These are phyloP conservation scores for Beverwykella pulmonaria DNA, from an alignment of 495 filamentous ascomycete genomes.

Conservation along the genomic window DNA sequence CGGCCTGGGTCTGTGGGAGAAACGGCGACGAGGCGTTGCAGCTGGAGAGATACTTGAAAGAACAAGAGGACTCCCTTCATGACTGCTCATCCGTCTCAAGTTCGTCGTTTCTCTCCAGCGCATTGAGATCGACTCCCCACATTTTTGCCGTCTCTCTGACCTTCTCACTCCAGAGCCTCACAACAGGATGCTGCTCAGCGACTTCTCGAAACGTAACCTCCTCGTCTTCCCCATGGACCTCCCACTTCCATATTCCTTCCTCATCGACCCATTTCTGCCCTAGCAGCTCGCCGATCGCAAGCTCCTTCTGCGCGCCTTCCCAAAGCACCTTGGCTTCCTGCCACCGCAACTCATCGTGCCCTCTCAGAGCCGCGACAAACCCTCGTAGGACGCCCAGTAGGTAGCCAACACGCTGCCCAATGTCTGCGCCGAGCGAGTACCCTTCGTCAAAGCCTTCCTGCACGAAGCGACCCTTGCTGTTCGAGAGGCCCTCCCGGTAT, in stretches of 20 bases:
- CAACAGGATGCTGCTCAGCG: conserved; percentile 61
- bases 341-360: conserved; percentile 35
- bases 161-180: conserved; percentile 57
- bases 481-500: conserved; percentile 82
- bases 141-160: conserved; percentile 49
- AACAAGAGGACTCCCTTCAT: background rate
- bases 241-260: conserved; percentile 66
- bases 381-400: conserved; percentile 74
- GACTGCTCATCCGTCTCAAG: conserved; percentile 5
- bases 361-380: conserved; percentile 46
- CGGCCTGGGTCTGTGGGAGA: no score
- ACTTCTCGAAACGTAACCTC: conserved; percentile 56
- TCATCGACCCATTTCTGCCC: conserved; percentile 59
- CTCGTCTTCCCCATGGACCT: conserved; percentile 49
- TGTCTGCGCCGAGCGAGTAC: conserved; percentile 73
- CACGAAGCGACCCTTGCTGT: conserved; percentile 67
- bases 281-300: conserved; percentile 67
- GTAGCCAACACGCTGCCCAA: conserved; percentile 72
- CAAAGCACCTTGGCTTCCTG: conserved; percentile 50
- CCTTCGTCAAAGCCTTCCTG: conserved; percentile 90
- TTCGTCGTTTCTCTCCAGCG: conserved; percentile 20
- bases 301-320: conserved; percentile 58
- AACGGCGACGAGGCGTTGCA: background rate
- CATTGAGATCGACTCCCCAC: conserved; percentile 46
- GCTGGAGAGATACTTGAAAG: background rate